Evolutionary conservation across 345 rosid species (phyloP), one percentile per base, ranked within the genome.

Genomic region (Murraya koenigii): DNA sequence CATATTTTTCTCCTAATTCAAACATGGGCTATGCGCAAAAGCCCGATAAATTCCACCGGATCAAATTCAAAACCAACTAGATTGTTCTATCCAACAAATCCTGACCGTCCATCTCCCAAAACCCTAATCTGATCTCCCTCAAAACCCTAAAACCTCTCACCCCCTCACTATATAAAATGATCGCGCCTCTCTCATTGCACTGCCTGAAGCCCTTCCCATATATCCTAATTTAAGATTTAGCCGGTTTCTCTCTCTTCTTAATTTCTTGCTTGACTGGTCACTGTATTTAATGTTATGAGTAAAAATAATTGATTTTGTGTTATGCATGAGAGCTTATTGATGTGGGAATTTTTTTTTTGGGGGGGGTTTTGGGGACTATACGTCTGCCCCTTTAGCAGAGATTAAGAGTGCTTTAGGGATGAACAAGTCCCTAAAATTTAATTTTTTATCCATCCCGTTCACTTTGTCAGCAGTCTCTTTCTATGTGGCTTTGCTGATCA

Each of bases 401-500:
- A 13, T 25, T 0, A 20, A 1, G 74, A 58, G 74, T 78, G 85
- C 85, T 82, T 28, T 17, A 75, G 85, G 85, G 82, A 59, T 75
- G 80, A 75, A 78, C 77, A 30, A 59, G 82, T 79, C 80, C 82
- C 82, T 71, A 14, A 82, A 10, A 78, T 74, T 52, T 36, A 55
- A 6, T 26, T 33, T 35, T 1, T 52, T 19, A 69, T 75, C 77
- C 85, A 73, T 78, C 80, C 64, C n/a, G n/a, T 13, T 82, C 80
- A 82, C 82, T 79, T 76, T 76, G 77, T 82, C 82, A 69, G 80
- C 78, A 71, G 35, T 38, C 20, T 52, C 76, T 0, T 47, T 28
- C 39, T 33, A 58, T 41, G 59, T 79, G 47, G 39, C 26, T 66
- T 66, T 66, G 85, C 80, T 82, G 85, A 79, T 76, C 85, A 82